Evolutionary conservation across 2,329 filamentous ascomycete species (phyloP), one percentile per base, ranked within the genome.

Genomic region (Boeremia exigua): DNA sequence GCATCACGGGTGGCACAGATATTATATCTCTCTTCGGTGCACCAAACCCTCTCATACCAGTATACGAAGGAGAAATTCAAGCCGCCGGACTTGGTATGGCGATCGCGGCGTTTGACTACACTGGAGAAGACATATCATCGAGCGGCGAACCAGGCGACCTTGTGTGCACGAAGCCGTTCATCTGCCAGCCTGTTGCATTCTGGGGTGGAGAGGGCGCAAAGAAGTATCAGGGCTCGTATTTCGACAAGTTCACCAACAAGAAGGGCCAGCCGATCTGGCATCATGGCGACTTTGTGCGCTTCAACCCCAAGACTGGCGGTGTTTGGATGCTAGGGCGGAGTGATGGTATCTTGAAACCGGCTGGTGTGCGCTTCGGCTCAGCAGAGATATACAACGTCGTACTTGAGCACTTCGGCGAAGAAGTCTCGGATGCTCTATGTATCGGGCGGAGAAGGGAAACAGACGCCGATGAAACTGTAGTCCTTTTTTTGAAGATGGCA

Each of bases 341-440:
- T 47, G 94, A 99, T 67, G 95, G 95, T 4, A 91, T 98, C 6
- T 79, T 99, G 12, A 99, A 99, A 73, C 95, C 95, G 0, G 86
- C 89, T 0, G 95, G 95, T 2, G 92, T 99, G 15, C 83, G 94
- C 0, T 98, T 99, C 70, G 94, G 94, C 4, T 92, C 88, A 29
- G 92, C 94, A 0, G 95, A 99, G 79, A 96, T 99, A 17, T 98
- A 98, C 77, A 97, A 96, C 72, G 82, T 97, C n/a, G 79, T 98
- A 27, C 85, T 95, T 1, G 87, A 90, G 62, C 89, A 92, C 76
- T 97, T 97, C 67, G 84, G 87, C 0, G 78, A 82, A 10, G 85
- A 94, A 52, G 81, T 98, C 15, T 88, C 92, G 56, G 94, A 99
- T 67, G 91, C 91, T 0, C 81, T 98, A 2, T 98, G 94, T 69